These are phyloP conservation scores for Marasmius oreades DNA, from an alignment of 1,284 basidiomycete species.

Conservation along the genomic window DNA sequence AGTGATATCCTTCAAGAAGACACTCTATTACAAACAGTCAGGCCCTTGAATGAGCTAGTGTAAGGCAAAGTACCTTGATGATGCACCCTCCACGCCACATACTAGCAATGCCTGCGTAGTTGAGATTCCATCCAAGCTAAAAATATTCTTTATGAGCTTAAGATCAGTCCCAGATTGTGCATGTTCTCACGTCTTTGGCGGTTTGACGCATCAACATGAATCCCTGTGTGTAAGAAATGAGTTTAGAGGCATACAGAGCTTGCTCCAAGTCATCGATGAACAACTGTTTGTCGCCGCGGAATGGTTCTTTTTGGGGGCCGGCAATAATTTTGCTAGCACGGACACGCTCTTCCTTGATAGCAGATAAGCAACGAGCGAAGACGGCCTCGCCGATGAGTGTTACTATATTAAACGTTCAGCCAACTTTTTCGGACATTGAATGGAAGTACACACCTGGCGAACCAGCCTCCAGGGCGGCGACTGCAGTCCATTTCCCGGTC, in stretches of 20 bases:
- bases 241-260: constrained; percentile 98
- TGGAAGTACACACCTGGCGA: constrained; percentile 60
- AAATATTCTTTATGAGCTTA: not conserved
- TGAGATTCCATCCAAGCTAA: constrained; percentile 77
- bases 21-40: constrained; percentile 46
- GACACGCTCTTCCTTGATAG: constrained; percentile 96
- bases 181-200: constrained; percentile 77
- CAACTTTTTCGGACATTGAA: constrained; percentile 14
- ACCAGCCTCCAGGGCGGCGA: constrained; percentile 96
- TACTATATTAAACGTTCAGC: constrained; percentile 47
- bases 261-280: constrained; percentile 99
- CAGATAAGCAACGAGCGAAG: constrained; percentile 96
- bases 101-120: constrained; percentile 95
- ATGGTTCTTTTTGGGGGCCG: constrained; percentile 88
- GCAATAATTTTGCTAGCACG: constrained; percentile 90
- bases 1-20: constrained; percentile 94
- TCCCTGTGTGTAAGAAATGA: constrained; percentile 98
- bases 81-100: constrained; percentile 99
- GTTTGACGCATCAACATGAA: constrained; percentile 99
- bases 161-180: not conserved
- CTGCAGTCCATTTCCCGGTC: constrained; percentile 99
- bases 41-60: not conserved
- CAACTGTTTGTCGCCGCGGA: constrained; percentile 98
- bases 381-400: constrained; percentile 99
- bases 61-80: constrained; percentile 70